Conservation (phyloP, 495 filamentous ascomycete species). For the Xylaria acuta region DNA sequence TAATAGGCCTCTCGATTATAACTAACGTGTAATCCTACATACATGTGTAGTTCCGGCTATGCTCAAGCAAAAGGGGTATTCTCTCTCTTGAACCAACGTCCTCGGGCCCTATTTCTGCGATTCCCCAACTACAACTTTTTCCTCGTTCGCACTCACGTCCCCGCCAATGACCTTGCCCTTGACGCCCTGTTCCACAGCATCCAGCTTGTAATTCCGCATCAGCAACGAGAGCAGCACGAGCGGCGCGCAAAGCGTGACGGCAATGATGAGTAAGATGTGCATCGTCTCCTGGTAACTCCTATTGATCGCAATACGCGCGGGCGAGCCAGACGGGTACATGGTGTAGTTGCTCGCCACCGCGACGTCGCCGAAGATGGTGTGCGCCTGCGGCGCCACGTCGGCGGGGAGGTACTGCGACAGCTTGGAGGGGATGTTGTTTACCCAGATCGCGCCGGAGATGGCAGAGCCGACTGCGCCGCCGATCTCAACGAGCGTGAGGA, state of each 20-base stretch:
- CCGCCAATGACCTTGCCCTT: constrained; percentile 22
- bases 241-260: constrained; percentile 49
- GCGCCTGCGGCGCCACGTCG: constrained; percentile 45
- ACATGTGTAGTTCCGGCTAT: neutral
- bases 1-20: neutral
- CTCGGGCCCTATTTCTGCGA: neutral
- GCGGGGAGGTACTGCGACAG: constrained; percentile 63
- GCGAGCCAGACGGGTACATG: constrained; percentile 53
- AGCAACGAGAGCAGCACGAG: constrained; percentile 50
- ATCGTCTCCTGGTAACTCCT: constrained; percentile 61
- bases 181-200: constrained; percentile 26
- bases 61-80: neutral
- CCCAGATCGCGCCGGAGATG: constrained; percentile 70
- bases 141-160: neutral
- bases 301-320: constrained; percentile 58
- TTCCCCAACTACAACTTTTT: neutral
- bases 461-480: constrained; percentile 67
- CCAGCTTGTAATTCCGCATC: constrained; percentile 56
- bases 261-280: constrained; percentile 58
- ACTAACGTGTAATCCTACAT: neutral
- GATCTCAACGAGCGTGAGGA: constrained; percentile 61
- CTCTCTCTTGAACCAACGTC: neutral
- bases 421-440: constrained; percentile 56
- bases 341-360: constrained; percentile 50
- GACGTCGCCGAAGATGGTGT: constrained; percentile 60